phyloP scores from a whole-genome alignment of 345 rosid genomes.

The Gynandropsis gynandra region DNA sequence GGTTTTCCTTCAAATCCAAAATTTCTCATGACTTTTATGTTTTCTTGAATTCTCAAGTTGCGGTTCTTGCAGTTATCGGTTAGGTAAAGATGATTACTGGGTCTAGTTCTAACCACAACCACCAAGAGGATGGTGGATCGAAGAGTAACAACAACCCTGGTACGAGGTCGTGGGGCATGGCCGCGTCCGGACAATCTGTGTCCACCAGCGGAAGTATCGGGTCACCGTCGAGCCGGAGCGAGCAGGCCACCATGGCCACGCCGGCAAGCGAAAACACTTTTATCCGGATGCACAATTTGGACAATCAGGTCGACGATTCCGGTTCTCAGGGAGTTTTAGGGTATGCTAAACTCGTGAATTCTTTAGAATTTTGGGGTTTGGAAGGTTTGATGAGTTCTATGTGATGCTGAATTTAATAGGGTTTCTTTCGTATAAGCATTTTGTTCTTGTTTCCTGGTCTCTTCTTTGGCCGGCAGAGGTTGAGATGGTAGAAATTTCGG shows the following conservation, averaged over 20 bases:
- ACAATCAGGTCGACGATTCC: conserved; percentile 86
- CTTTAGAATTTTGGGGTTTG: not conserved
- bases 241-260: conserved; percentile 60
- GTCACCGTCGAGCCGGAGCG: conserved; percentile 83
- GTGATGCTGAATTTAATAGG: conserved; percentile 17
- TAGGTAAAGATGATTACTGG: conserved; percentile 39
- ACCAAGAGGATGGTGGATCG: conserved; percentile 48
- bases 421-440: conserved; percentile 8
- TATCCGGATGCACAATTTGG: conserved; percentile 59
- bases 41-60: conserved; percentile 9
- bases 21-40: not conserved
- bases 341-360: conserved; percentile 29
- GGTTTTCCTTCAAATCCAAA: conserved; percentile 15
- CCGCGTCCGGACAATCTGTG: conserved; percentile 71
- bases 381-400: conserved; percentile 4
- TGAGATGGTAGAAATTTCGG: too few species aligned
- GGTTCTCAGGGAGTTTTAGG: conserved; percentile 75
- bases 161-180: conserved; percentile 78
- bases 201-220: conserved; percentile 96
- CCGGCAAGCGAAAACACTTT: conserved; percentile 68
- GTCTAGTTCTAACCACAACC: conserved; percentile 37
- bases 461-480: too few species aligned
- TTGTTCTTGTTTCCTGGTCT: too few species aligned
- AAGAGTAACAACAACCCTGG: conserved; percentile 25
- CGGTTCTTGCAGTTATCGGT: conserved; percentile 12